Percentiles rank a stretch among this genome's conserved stretches.
phyloP scores from a whole-genome alignment of 495 filamentous ascomycete species.

The Aspergillus olivimuriae region DNA sequence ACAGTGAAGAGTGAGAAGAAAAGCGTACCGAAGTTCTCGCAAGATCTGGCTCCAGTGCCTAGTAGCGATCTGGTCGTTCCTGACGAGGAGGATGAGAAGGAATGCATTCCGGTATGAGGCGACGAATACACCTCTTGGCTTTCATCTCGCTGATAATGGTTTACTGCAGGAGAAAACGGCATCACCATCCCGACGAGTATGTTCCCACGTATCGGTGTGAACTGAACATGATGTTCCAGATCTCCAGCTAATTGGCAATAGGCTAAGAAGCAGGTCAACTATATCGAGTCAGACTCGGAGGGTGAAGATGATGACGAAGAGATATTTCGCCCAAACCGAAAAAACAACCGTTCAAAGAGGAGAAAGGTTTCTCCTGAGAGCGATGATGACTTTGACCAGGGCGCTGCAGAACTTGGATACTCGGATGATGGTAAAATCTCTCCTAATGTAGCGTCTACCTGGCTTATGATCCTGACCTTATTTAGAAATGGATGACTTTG shows the following conservation, averaged over 20 bases:
- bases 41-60: conserved; percentile 64
- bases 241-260: conserved; percentile 18
- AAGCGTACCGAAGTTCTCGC: conserved; percentile 35
- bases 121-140: not conserved
- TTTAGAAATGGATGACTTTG: conserved; percentile 75
- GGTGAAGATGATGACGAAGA: conserved; percentile 51
- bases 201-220: too few relatives aligned
- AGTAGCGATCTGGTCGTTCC: conserved; percentile 61
- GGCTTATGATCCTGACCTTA: conserved; percentile 15
- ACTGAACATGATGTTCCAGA: too few relatives aligned
- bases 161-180: conserved; percentile 14
- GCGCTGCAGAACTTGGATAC: conserved; percentile 43
- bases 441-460: not conserved
- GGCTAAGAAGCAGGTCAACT: conserved; percentile 43
- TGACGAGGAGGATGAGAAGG: conserved; percentile 31
- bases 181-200: conserved; percentile 44
- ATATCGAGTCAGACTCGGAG: conserved; percentile 46
- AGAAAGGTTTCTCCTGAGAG: conserved; percentile 47
- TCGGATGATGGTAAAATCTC: conserved; percentile 57
- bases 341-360: conserved; percentile 39
- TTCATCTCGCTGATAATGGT: conserved; percentile 14
- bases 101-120: conserved; percentile 19
- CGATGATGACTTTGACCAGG: conserved; percentile 65
- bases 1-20: conserved; percentile 24
- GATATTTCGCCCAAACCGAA: conserved; percentile 39